phyloP scores from a whole-genome alignment of 1,284 basidiomycete genomes.

The Cystobasidium pallidum region DNA sequence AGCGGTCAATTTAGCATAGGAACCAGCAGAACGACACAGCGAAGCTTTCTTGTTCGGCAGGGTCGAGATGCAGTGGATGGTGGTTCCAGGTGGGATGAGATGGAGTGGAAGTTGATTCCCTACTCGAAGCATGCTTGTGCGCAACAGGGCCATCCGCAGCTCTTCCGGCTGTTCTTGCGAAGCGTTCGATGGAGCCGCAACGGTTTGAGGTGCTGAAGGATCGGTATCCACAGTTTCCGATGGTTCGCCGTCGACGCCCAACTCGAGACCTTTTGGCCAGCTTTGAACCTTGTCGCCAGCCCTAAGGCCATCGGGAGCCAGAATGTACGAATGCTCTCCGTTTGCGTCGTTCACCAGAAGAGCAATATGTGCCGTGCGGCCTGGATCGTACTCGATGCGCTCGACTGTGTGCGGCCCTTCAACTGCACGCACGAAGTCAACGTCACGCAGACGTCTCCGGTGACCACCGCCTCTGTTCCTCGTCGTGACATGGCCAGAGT shows the following conservation, averaged over 20 bases:
- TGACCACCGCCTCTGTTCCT: conserved; percentile 90
- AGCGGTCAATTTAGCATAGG: conserved; percentile 77
- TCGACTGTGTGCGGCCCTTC: conserved; percentile 84
- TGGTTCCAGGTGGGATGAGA: conserved; percentile 88
- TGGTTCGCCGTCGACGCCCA: not conserved
- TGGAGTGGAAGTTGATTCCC: conserved; percentile 92
- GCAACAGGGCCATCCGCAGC: conserved; percentile 59
- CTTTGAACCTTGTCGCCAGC: conserved; percentile 87
- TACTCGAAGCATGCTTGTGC: conserved; percentile 80
- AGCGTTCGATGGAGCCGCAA: conserved; percentile 35
- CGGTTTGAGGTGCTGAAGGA: conserved; percentile 47
- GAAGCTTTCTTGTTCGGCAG: conserved; percentile 74
- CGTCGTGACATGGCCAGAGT: conserved; percentile 82
- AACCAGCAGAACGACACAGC: conserved; percentile 86
- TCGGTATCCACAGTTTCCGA: conserved; percentile 33
- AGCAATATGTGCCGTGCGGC: conserved; percentile 90
- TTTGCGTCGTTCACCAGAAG: conserved; percentile 66
- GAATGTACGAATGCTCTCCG: conserved; percentile 71
- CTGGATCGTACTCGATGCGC: conserved; percentile 95
- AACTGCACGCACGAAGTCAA: conserved; percentile 81
- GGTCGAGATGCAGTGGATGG: conserved; percentile 84
- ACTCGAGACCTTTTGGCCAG: conserved; percentile 73
- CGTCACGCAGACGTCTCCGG: conserved; percentile 76
- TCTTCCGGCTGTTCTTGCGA: conserved; percentile 36
- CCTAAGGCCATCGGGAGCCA: conserved; percentile 85